Evolutionary conservation across 2,329 filamentous ascomycete genomes (phyloP).

Genomic region (Botryotinia narcissicola): DNA sequence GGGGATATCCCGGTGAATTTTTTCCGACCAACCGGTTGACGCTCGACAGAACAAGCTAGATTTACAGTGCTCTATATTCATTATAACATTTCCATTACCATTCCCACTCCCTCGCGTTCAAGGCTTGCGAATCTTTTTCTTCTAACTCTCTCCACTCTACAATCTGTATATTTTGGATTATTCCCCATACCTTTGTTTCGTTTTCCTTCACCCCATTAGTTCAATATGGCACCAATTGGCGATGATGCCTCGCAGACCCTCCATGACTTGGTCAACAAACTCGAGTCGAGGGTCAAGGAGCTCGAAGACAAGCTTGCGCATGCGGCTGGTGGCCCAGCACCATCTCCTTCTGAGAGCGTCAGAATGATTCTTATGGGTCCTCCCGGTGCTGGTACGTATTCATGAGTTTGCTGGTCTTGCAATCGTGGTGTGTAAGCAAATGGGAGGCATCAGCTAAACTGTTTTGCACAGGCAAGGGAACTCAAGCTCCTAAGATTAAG

Average conservation of each 20-base stretch:
- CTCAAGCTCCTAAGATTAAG: conserved; percentile 96
- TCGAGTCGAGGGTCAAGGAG: conserved; percentile 82
- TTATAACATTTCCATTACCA: background rate
- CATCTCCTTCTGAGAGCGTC: conserved; percentile 62
- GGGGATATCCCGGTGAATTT: conserved; percentile 19
- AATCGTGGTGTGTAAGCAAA: background rate
- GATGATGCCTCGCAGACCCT: conserved; percentile 78
- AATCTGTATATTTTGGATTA: conserved; percentile 19
- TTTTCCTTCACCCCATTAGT: conserved; percentile 27
- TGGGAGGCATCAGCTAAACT: conserved; percentile 30
- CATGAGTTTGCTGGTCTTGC: conserved; percentile 7
- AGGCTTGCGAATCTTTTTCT: conserved; percentile 9
- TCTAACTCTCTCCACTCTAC: background rate
- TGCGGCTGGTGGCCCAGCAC: conserved; percentile 52
- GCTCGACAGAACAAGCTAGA: conserved; percentile 15
- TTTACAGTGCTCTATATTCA: background rate
- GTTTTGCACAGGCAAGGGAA: conserved; percentile 79
- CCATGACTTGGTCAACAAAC: conserved; percentile 76
- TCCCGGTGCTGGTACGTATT: conserved; percentile 83
- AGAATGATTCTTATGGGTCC: conserved; percentile 98
- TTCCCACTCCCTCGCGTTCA: background rate
- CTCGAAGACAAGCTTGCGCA: conserved; percentile 70
- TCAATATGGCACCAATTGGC: conserved; percentile 82
- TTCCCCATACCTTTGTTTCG: conserved; percentile 34
- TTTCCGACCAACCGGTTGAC: conserved; percentile 14